phyloP scores from a whole-genome alignment of 805 yeast genomes.

The Yarrowia sp. region DNA sequence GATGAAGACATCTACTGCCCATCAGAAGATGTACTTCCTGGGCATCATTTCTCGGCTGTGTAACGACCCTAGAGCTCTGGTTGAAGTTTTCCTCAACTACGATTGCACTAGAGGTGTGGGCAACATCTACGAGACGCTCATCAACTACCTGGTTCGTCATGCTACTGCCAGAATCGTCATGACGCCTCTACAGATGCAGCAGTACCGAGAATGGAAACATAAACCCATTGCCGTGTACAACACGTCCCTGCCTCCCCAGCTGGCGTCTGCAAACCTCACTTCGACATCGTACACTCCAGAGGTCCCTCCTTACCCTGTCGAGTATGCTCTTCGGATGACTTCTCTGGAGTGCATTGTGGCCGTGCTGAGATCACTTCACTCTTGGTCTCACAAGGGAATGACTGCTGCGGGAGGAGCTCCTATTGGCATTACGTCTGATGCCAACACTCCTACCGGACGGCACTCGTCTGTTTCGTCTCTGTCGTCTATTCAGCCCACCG shows the following conservation, averaged over 20 bases:
- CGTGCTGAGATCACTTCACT: constrained; percentile 71
- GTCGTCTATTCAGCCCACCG: not conserved
- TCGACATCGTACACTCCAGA: constrained; percentile 39
- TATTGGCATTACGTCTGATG: constrained; percentile 28
- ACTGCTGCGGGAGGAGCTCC: constrained; percentile 32
- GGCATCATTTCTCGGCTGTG: constrained; percentile 78
- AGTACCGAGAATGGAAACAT: constrained; percentile 49
- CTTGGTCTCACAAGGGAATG: constrained; percentile 79
- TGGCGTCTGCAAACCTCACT: constrained; percentile 66
- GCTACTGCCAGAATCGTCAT: constrained; percentile 72
- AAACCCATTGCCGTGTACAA: constrained; percentile 72
- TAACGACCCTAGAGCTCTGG: constrained; percentile 83
- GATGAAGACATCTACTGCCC: constrained; percentile 84
- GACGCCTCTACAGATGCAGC: constrained; percentile 62
- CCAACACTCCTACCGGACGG: constrained; percentile 7
- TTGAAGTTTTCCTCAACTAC: constrained; percentile 90
- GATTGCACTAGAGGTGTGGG: constrained; percentile 85
- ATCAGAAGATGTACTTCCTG: constrained; percentile 85
- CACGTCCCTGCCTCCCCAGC: constrained; percentile 67
- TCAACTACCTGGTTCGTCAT: constrained; percentile 70
- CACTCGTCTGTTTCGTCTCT: constrained; percentile 15
- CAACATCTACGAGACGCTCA: constrained; percentile 78
- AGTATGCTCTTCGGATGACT: constrained; percentile 78
- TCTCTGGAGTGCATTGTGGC: constrained; percentile 80
- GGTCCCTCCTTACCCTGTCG: constrained; percentile 52